phyloP scores from a whole-genome alignment of 1,139 yeast species.

The Nematodospora anomalae region DNA sequence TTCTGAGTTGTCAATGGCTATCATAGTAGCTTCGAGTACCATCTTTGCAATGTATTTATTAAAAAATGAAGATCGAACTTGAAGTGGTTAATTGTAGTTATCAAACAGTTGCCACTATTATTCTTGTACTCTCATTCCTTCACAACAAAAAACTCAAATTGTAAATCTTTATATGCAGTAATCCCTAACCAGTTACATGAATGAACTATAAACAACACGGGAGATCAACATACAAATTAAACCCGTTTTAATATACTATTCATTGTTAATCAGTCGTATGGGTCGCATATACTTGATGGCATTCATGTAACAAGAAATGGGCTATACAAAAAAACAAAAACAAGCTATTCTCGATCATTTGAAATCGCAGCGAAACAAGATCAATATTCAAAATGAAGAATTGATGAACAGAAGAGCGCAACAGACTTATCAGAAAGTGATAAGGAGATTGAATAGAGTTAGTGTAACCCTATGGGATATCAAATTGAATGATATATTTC shows the following conservation, averaged over 20 bases:
- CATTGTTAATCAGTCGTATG: no score
- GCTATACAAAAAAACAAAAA: conserved; percentile 38
- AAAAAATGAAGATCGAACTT: no score
- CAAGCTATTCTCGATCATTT: conserved; percentile 31
- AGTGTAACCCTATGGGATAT: conserved; percentile 44
- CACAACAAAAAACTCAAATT: background rate
- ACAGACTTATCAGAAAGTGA: conserved; percentile 25
- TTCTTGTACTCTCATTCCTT: background rate
- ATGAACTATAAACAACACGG: background rate
- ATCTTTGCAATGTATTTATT: conserved; percentile 35
- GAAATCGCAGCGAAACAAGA: conserved; percentile 21
- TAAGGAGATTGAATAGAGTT: conserved; percentile 39
- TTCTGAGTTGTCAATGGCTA: conserved; percentile 93
- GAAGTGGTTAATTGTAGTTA: no score
- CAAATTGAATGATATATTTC: conserved; percentile 37
- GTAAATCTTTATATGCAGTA: background rate
- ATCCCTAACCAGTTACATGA: no score
- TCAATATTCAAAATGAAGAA: conserved; percentile 17
- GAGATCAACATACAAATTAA: background rate
- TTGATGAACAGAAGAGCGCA: conserved; percentile 22
- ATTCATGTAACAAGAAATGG: conserved; percentile 14
- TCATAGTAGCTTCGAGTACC: conserved; percentile 96
- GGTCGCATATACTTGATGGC: background rate
- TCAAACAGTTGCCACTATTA: conserved; percentile 10
- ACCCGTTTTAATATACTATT: no score